Base-by-base conservation (phyloP, 2,329 filamentous ascomycete species). In the Ramichloridium luteum region DNA sequence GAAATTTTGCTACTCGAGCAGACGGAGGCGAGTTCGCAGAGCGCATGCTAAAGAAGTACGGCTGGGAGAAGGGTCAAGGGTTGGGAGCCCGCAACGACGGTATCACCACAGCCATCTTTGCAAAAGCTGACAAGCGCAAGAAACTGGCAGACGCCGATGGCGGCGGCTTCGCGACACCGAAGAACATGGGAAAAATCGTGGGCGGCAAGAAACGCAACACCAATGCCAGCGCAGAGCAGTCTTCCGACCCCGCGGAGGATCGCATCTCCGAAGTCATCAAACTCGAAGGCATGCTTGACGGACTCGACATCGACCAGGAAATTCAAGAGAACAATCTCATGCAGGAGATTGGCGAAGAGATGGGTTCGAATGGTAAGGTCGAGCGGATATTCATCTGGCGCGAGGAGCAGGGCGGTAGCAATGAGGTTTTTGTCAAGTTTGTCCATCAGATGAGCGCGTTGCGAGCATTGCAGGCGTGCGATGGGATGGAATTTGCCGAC, bases 311-410 rank as follows among this genome's bases (percentile, higher is more conserved):
- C 27, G 71, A 78, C 35, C 67, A 65, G n/a, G 88, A 94, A 55
- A 73, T 93, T 29, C 72, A 77, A 37, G 60, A 67, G 9, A 68
- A 73, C 18, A 68, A 68, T 32, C 61, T 98, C 30, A 77, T 88
- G 45, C 88, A 96, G 60, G 86, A 94, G 55, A 94, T 98, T 56
- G 90, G 90, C 5, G 83, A 94, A 50, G 83, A 93, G 53, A 94
- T 92, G 56, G 77, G 77, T 30, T 74, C 83, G 43, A 85, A 86
- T 67, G 54, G 53, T 4, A 45, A 45, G 72, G 51, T 56, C 5
- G 55, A 57, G 37, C 38, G 54, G 13, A 28, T 57, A n/a, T 53
- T 48, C 30, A 46, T 94, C 36, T 74, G 82, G 49, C 64, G 74
- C 27, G 61, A 68, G 42, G 59, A 45, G 41, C 37, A 64, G 26